Percentiles rank a stretch among this genome's conserved stretches.
Evolutionary conservation across 1,139 yeast species (phyloP).

Genomic region (Meyerozyma guilliermondii): DNA sequence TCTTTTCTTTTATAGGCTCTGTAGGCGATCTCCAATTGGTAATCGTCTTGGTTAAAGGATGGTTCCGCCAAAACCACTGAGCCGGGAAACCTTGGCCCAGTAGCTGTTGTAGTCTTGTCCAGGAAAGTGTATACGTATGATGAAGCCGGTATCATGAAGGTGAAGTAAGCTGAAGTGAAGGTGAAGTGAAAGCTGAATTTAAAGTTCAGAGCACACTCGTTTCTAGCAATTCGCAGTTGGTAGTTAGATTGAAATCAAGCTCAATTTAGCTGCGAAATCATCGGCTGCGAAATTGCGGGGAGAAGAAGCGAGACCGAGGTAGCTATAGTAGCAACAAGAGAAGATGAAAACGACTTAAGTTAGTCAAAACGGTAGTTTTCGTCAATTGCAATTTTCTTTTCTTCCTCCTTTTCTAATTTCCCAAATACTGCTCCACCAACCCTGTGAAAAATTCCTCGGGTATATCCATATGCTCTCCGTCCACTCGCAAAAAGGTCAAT

Average conservation of each 20-base stretch:
- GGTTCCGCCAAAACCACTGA: background rate
- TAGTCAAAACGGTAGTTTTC: no score
- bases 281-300: no score
- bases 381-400: no score
- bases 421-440: constrained; percentile 32
- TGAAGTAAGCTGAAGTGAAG: no score
- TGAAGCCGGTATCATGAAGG: background rate
- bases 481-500: constrained; percentile 46
- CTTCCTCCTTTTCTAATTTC: constrained; percentile 4
- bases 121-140: background rate
- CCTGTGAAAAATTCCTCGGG: constrained; percentile 41
- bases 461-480: constrained; percentile 67
- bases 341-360: no score
- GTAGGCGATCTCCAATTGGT: background rate
- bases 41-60: background rate
- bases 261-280: no score
- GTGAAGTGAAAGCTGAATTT: no score
- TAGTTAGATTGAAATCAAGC: no score
- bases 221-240: no score
- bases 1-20: background rate
- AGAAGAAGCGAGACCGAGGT: no score
- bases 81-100: background rate
- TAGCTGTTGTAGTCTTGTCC: background rate
- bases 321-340: no score
- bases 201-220: no score